A percentile compares a stretch with the other conserved stretches of the same genome.
phyloP scores from a whole-genome alignment of 1,284 basidiomycete species.

The Ceratorhiza oryzae-sativae region DNA sequence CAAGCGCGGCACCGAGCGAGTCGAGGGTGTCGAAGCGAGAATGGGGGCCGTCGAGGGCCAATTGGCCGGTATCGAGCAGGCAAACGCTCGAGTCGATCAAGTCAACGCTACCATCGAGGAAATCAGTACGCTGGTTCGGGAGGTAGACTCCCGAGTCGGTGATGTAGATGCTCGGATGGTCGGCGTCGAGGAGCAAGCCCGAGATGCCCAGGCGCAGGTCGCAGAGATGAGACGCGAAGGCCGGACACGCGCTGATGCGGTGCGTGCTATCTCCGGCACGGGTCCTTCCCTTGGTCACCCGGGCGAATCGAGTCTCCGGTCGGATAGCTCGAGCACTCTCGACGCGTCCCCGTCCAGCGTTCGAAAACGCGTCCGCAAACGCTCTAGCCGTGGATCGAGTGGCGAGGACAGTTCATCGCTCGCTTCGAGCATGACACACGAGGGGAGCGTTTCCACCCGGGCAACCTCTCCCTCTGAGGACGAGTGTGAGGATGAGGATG shows the following conservation, averaged over 20 bases:
- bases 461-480: slow-evolving; percentile 26
- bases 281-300: not conserved
- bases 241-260: slow-evolving; percentile 26
- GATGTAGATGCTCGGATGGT: slow-evolving; percentile 9
- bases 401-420: slow-evolving; percentile 33
- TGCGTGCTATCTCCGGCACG: slow-evolving; percentile 26
- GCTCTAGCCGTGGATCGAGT: slow-evolving; percentile 32
- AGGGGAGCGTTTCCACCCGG: slow-evolving; percentile 24
- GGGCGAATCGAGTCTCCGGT: not conserved
- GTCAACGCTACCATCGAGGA: not conserved
- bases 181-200: slow-evolving; percentile 12
- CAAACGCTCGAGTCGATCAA: not conserved
- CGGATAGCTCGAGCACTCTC: slow-evolving; percentile 17
- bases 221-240: slow-evolving; percentile 11
- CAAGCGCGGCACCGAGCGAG: not conserved
- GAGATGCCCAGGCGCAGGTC: slow-evolving; percentile 8
- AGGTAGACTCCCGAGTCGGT: slow-evolving; percentile 4
- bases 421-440: slow-evolving; percentile 31
- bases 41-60: slow-evolving; percentile 11
- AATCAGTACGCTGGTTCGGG: not conserved
- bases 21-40: not conserved
- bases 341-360: not conserved
- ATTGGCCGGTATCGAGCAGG: not conserved
- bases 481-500: slow-evolving; percentile 32
- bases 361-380: slow-evolving; percentile 32